A percentile compares a stretch with the other conserved stretches of the same genome.
phyloP scores from a whole-genome alignment of 2,329 filamentous ascomycete species.

The Cercospora citrullina region DNA sequence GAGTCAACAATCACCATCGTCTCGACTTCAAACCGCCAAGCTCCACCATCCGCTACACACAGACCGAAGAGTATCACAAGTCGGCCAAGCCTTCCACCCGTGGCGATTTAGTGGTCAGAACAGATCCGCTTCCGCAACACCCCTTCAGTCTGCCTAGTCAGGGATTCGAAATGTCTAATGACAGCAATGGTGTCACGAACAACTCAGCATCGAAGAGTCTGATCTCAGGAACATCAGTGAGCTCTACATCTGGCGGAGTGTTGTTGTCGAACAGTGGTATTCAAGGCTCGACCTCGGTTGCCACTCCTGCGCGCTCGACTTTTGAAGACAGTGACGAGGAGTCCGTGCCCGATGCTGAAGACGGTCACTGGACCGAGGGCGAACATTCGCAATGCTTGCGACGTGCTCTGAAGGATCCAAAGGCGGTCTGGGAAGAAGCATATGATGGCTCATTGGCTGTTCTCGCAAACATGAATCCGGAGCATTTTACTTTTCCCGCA shows the following conservation, averaged over 20 bases:
- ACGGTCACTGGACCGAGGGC: conserved; percentile 22
- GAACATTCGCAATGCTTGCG: conserved; percentile 19
- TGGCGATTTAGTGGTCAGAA: conserved; percentile 3
- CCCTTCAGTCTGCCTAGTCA: conserved; percentile 2
- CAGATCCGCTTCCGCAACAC: conserved; percentile 18
- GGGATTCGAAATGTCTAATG: not conserved
- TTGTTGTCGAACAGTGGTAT: not conserved
- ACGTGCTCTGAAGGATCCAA: conserved; percentile 25
- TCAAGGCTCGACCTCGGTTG: not conserved
- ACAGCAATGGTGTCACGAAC: not conserved
- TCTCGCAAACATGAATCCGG: conserved; percentile 32
- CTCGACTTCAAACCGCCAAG: conserved; percentile 6
- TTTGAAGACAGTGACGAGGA: not conserved
- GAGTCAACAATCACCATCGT: conserved; percentile 1
- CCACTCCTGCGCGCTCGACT: not conserved
- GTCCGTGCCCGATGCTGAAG: not conserved
- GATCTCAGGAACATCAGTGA: not conserved
- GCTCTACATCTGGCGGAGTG: not conserved
- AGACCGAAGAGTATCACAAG: conserved; percentile 24
- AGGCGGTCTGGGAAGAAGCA: conserved; percentile 27
- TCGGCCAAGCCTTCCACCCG: not conserved
- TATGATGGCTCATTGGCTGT: conserved; percentile 26
- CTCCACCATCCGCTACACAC: conserved; percentile 16
- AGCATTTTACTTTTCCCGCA: conserved; percentile 29
- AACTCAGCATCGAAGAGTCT: not conserved